phyloP scores from a whole-genome alignment of 2,329 filamentous ascomycete species.

The Trichoderma oligosporum region DNA sequence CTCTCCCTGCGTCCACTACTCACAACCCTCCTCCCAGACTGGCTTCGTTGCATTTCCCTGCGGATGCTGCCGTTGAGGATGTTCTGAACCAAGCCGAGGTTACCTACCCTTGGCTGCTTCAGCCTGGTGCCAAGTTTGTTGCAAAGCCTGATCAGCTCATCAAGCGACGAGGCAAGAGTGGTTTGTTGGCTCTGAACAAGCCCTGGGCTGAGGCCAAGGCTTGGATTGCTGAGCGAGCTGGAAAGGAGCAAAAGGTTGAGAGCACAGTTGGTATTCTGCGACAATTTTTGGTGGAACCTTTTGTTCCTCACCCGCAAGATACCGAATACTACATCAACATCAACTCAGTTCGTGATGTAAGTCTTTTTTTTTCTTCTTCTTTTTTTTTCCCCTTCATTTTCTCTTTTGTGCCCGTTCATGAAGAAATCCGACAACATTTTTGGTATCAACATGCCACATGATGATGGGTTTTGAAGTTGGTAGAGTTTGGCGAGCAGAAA shows the following conservation, averaged over 20 bases:
- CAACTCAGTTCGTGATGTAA: conserved; percentile 98
- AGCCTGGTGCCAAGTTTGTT: conserved; percentile 82
- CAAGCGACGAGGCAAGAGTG: conserved; percentile 99
- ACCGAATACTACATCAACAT: conserved; percentile 99
- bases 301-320: conserved; percentile 89
- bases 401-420: background rate
- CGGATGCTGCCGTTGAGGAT: conserved; percentile 75
- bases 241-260: conserved; percentile 92
- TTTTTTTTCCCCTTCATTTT: background rate
- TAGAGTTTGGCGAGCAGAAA: background rate
- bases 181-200: conserved; percentile 94
- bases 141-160: conserved; percentile 99
- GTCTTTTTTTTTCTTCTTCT: conserved; percentile 40
- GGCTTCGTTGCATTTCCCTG: conserved; percentile 88
- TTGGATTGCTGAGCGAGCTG: conserved; percentile 89
- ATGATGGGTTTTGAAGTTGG: background rate
- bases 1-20: conserved; percentile 75
- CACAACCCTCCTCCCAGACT: conserved; percentile 93
- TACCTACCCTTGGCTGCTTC: conserved; percentile 93
- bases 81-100: conserved; percentile 93
- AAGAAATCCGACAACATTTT: background rate
- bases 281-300: conserved; percentile 97
- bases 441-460: background rate
- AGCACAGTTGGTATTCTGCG: conserved; percentile 81
- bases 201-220: conserved; percentile 89